Evolutionary conservation across 2,329 filamentous ascomycete species (phyloP).

Genomic region (Xylariaceae sp.): DNA sequence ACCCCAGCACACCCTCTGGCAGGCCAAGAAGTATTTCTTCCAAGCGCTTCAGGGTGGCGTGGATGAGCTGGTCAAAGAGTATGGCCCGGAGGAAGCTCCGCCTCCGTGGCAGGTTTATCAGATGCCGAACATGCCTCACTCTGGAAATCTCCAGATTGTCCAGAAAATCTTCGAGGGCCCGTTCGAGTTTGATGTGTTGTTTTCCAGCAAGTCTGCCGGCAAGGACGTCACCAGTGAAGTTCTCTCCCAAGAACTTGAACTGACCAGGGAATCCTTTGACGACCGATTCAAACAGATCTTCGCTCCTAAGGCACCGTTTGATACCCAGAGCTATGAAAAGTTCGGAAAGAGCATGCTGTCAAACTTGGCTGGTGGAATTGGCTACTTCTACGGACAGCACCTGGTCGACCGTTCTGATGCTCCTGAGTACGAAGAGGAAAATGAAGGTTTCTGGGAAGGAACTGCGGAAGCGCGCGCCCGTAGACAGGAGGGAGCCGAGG

Average conservation of each 20-base stretch:
- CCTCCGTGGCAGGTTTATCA: constrained; percentile 84
- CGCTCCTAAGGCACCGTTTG: constrained; percentile 70
- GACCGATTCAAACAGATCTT: constrained; percentile 70
- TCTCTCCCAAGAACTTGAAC: constrained; percentile 64
- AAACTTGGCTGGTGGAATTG: constrained; percentile 88
- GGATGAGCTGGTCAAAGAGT: constrained; percentile 44
- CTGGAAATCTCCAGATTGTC: constrained; percentile 78
- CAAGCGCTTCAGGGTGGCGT: constrained; percentile 49
- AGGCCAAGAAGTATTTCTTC: constrained; percentile 63
- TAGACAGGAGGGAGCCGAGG: constrained; percentile 64
- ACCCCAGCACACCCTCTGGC: constrained; percentile 70
- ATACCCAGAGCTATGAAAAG: constrained; percentile 62
- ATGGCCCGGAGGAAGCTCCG: constrained; percentile 58
- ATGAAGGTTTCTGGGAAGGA: constrained; percentile 93
- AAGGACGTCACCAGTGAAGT: constrained; percentile 53
- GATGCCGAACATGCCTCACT: constrained; percentile 60
- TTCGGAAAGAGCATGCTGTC: constrained; percentile 92
- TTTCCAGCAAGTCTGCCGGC: constrained; percentile 68
- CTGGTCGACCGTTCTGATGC: constrained; percentile 87
- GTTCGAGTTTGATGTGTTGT: constrained; percentile 92
- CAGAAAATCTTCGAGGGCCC: constrained; percentile 87
- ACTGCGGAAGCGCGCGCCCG: constrained; percentile 71
- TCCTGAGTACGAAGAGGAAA: constrained; percentile 90
- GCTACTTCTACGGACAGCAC: constrained; percentile 87
- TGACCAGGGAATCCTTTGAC: constrained; percentile 62